Evolutionary conservation across 805 yeast species (phyloP).

Genomic region (Candida sakaeoensis): DNA sequence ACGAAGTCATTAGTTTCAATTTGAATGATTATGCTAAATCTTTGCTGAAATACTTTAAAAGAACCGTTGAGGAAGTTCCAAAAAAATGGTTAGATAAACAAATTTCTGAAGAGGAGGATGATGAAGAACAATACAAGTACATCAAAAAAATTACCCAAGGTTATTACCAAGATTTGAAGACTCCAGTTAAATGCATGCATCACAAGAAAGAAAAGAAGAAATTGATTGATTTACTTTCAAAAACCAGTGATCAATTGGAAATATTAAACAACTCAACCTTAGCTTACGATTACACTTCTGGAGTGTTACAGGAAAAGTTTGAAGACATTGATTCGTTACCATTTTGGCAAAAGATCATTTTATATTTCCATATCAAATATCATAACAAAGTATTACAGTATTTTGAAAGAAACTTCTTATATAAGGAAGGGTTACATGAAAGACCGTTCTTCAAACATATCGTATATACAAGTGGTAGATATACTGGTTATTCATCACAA

Average conservation of each 20-base stretch:
- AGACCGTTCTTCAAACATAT: slow-evolving; percentile 64
- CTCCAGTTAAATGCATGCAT: slow-evolving; percentile 4
- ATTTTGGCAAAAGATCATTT: slow-evolving; percentile 34
- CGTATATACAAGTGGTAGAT: slow-evolving; percentile 56
- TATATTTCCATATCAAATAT: slow-evolving; percentile 25
- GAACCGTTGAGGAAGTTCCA: slow-evolving; percentile 27
- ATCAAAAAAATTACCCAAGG: slow-evolving; percentile 18
- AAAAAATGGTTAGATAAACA: slow-evolving; percentile 27
- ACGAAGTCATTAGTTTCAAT: slow-evolving; percentile 51
- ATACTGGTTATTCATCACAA: slow-evolving; percentile 47
- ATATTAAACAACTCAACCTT: slow-evolving; percentile 20
- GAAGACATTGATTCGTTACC: slow-evolving; percentile 28
- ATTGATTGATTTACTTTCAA: slow-evolving; percentile 21
- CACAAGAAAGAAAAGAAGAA: slow-evolving; percentile 18
- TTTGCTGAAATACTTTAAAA: slow-evolving; percentile 35
- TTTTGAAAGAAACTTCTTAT: slow-evolving; percentile 53
- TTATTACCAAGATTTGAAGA: slow-evolving; percentile 11
- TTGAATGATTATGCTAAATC: slow-evolving; percentile 44
- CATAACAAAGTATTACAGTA: slow-evolving; percentile 38
- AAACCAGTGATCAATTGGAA: slow-evolving; percentile 18
- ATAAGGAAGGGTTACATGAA: slow-evolving; percentile 42
- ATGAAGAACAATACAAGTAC: slow-evolving; percentile 14
- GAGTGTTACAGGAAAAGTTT: slow-evolving; percentile 24
- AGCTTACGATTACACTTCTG: slow-evolving; percentile 26
- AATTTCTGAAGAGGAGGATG: slow-evolving; percentile 11